Evolutionary conservation across 768 basidiomycete species (phyloP).

Genomic region (Auricularia sp.): DNA sequence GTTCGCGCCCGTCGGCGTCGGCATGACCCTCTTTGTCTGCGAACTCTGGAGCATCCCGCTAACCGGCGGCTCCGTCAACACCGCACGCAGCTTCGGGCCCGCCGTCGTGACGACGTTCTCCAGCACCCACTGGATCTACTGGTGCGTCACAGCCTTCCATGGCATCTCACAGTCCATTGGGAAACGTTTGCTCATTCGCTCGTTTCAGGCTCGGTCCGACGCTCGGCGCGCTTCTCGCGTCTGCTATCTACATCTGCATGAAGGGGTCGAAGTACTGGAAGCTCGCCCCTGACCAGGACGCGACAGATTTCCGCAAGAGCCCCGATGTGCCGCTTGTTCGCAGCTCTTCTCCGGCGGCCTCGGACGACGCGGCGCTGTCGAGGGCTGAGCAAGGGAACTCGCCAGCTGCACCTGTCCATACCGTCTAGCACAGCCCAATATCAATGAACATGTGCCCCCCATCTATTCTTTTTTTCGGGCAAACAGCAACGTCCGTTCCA

Average conservation of each 20-base stretch:
- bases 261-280: slow-evolving; percentile 47
- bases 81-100: slow-evolving; percentile 60
- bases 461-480: no score
- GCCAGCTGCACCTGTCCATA: no score
- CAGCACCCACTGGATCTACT: slow-evolving; percentile 42
- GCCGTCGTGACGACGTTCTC: slow-evolving; percentile 51
- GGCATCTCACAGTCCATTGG: no score
- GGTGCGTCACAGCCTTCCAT: neutral
- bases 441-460: no score
- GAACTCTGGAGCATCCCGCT: slow-evolving; percentile 33
- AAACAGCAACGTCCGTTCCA: no score
- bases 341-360: no score
- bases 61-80: slow-evolving; percentile 60
- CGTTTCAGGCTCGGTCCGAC: slow-evolving; percentile 40
- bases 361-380: no score
- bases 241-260: slow-evolving; percentile 45
- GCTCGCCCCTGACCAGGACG: slow-evolving; percentile 40
- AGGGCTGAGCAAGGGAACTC: no score
- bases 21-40: slow-evolving; percentile 51
- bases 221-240: slow-evolving; percentile 50
- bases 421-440: no score
- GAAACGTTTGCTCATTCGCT: no score
- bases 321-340: neutral
- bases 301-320: slow-evolving; percentile 20
- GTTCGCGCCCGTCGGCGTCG: slow-evolving; percentile 53